These are phyloP conservation scores for Cladosporium halotolerans DNA, from an alignment of 2,329 filamentous ascomycete genomes.

Conservation along the genomic window DNA sequence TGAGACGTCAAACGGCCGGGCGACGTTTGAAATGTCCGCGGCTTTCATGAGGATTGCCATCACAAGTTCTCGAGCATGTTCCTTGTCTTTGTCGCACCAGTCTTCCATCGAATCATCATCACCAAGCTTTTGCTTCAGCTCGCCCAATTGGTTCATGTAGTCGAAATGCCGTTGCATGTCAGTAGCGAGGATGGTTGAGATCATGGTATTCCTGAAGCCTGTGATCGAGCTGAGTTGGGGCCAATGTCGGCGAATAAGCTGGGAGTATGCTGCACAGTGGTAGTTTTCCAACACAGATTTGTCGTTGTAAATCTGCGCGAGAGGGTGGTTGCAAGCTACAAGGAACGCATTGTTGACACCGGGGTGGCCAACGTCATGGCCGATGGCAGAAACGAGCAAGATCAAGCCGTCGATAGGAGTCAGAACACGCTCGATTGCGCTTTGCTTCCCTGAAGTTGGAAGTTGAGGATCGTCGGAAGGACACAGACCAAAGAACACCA, in stretches of 20 bases:
- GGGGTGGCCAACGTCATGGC: constrained; percentile 94
- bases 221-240: constrained; percentile 70
- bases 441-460: constrained; percentile 36
- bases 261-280: constrained; percentile 93
- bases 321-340: constrained; percentile 80
- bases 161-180: constrained; percentile 97
- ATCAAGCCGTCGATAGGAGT: constrained; percentile 82
- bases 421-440: constrained; percentile 68
- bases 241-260: constrained; percentile 91
- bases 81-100: constrained; percentile 70
- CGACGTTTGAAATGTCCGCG: constrained; percentile 97
- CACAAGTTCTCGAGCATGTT: constrained; percentile 71
- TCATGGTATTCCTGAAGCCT: constrained; percentile 83
- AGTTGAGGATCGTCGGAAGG: constrained; percentile 67
- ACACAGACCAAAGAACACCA: constrained; percentile 58
- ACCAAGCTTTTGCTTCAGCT: constrained; percentile 63
- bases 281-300: constrained; percentile 95
- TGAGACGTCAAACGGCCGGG: constrained; percentile 74
- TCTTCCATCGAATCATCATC: constrained; percentile 45
- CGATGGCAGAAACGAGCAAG: constrained; percentile 89
- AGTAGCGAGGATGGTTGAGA: constrained; percentile 93
- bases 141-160: constrained; percentile 85
- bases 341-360: constrained; percentile 98
- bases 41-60: constrained; percentile 95
- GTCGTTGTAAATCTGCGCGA: constrained; percentile 95